Evolutionary conservation across 768 basidiomycete species (phyloP).

Genomic region (Cystoderma amianthinum): DNA sequence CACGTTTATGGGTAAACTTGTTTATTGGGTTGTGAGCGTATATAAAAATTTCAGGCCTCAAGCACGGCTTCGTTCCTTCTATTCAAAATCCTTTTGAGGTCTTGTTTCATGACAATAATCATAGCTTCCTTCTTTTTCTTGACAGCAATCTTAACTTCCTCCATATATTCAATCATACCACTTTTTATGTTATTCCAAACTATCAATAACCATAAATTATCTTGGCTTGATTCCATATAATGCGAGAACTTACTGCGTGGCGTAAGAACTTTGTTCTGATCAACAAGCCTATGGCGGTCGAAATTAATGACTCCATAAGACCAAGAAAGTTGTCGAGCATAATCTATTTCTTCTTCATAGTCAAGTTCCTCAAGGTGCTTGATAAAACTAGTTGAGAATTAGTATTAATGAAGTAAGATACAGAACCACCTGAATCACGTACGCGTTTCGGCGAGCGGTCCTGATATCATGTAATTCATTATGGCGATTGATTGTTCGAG

Average conservation of each 20-base stretch:
- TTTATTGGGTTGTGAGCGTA: too few relatives aligned
- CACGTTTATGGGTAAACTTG: too few relatives aligned
- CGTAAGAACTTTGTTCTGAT: slow-evolving; percentile 40
- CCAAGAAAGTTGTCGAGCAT: slow-evolving; percentile 28
- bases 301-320: too few relatives aligned
- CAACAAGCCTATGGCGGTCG: slow-evolving; percentile 44
- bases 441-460: slow-evolving; percentile 37
- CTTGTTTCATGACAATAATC: too few relatives aligned
- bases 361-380: slow-evolving; percentile 39
- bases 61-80: too few relatives aligned
- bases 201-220: slow-evolving; percentile 14
- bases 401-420: neutral
- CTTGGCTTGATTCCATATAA: too few relatives aligned
- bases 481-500: slow-evolving; percentile 27
- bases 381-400: slow-evolving; percentile 28
- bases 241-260: slow-evolving; percentile 32
- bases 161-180: slow-evolving; percentile 38
- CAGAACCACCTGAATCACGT: slow-evolving; percentile 12
- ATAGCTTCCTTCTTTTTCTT: too few relatives aligned
- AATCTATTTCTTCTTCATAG: slow-evolving; percentile 36
- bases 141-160: too few relatives aligned
- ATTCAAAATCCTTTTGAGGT: too few relatives aligned
- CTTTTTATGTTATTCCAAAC: slow-evolving; percentile 47
- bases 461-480: slow-evolving; percentile 35
- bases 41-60: too few relatives aligned